Evolutionary conservation across 2,329 filamentous ascomycete species (phyloP), one percentile per base, ranked within the genome.

Genomic region (Colletotrichum magnum): DNA sequence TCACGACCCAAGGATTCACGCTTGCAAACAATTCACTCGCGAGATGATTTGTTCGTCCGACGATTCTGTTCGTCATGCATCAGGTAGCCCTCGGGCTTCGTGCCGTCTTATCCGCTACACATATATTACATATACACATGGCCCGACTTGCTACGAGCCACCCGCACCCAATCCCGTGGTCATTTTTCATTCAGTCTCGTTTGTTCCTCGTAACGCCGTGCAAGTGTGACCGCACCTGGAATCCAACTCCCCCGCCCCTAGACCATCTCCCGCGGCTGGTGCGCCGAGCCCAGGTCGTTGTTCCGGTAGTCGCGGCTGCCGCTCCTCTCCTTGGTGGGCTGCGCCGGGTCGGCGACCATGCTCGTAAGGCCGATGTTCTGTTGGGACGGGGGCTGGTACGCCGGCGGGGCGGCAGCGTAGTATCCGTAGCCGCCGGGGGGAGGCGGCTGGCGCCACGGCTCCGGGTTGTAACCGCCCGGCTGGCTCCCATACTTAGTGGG

Each of bases 261-360:
- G 21, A 72, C 36, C 54, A 71, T 71, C 21, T 72, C 70, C 26
- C 70, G 53, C 12, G 70, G 70, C n/a, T 68, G 63, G 7, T 71
- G 70, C 13, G 57, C 24, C 13, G 64, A 64, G 13, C 70, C 70
- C n/a, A 72, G 2, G 21, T 70, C 68, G 53, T 70, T 62, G 26
- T 61, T 67, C 6, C 68, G 68, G 47, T 70, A 50, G 6, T 68
- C 68, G 18, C 67, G 67, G 58, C 68, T 70, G 47, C 57, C 39
- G 53, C 68, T 70, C 7, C 64, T 52, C 53, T 72, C 70, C 43
- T 67, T 58, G 2, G 59, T 71, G 36, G 59, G 59, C 36, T 58
- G 63, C 2, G 45, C 58, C 32, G 64, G 60, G 12, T 70, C 53
- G n/a, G 66, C 59, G 3, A 65, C 69, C 61, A 71, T 70, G 36